Conservation (phyloP, 129 eudicot genomes). For the Helianthus annuus region DNA sequence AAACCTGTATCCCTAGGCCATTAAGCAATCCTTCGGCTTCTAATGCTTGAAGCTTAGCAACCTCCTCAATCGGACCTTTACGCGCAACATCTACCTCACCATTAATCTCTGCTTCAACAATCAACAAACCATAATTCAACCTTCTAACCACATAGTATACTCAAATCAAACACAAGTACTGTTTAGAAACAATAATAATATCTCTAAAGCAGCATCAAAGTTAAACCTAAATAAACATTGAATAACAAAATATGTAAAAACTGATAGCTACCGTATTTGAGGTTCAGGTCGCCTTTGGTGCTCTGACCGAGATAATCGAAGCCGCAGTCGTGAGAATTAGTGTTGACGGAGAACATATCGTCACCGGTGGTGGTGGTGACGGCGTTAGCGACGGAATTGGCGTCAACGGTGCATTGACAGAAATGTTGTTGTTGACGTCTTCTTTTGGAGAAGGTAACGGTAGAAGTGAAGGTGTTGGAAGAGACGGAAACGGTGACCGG, state of each 20-base stretch:
- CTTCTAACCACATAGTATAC: neutral
- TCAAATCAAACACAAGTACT: slow-evolving; percentile 1
- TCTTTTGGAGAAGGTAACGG: neutral
- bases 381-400: slow-evolving; percentile 26
- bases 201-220: no score
- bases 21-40: slow-evolving; percentile 77
- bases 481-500: neutral
- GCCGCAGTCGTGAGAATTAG: slow-evolving; percentile 41
- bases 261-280: slow-evolving; percentile 48
- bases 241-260: neutral
- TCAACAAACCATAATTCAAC: neutral
- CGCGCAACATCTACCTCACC: slow-evolving; percentile 46
- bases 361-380: slow-evolving; percentile 29
- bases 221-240: no score
- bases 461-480: neutral
- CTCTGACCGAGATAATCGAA: slow-evolving; percentile 93
- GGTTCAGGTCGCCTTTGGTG: slow-evolving; percentile 83
- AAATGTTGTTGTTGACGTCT: neutral
- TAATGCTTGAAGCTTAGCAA: slow-evolving; percentile 69
- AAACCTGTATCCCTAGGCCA: slow-evolving; percentile 70
- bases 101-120: slow-evolving; percentile 44
- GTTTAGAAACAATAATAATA: neutral
- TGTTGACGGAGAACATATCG: slow-evolving; percentile 50
- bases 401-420: slow-evolving; percentile 42
- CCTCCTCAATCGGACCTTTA: slow-evolving; percentile 82